These are phyloP conservation scores for Alopecurus myosuroides DNA, from an alignment of 176 grass and related monocot genomes.

Conservation along the genomic window DNA sequence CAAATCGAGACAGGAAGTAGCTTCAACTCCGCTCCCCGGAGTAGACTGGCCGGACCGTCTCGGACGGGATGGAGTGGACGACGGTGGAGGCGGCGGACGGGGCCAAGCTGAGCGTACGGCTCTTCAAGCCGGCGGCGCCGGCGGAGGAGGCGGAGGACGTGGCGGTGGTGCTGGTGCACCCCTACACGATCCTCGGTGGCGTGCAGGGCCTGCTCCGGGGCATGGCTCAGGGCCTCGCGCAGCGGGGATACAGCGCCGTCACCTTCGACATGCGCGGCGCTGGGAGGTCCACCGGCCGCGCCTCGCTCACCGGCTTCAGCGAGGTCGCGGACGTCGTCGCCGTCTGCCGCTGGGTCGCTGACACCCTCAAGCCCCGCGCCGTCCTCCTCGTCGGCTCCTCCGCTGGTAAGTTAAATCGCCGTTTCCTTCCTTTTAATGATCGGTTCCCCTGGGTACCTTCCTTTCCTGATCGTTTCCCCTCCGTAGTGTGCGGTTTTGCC, in stretches of 20 bases:
- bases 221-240: constrained; percentile 75
- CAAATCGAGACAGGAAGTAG: constrained; percentile 22
- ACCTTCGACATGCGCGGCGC: constrained; percentile 99
- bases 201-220: constrained; percentile 89
- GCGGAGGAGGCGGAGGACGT: constrained; percentile 40
- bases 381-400: constrained; percentile 82
- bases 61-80: constrained; percentile 47
- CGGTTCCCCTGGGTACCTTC: no score
- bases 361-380: constrained; percentile 47
- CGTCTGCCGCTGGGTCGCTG: constrained; percentile 79
- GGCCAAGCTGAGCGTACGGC: constrained; percentile 60
- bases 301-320: constrained; percentile 68
- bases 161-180: constrained; percentile 79
- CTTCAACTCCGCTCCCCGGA: background rate
- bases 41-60: constrained; percentile 11
- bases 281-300: constrained; percentile 69
- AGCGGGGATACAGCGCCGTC: constrained; percentile 50
- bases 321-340: constrained; percentile 77
- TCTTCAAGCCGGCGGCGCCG: constrained; percentile 61
- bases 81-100: constrained; percentile 80
- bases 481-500: background rate
- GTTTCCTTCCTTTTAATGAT: no score
- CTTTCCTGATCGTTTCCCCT: background rate
- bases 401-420: constrained; percentile 37
- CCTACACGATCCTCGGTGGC: constrained; percentile 84